Conservation (phyloP, 2,329 filamentous ascomycete genomes). For the Hymenoscyphus infarciens region DNA sequence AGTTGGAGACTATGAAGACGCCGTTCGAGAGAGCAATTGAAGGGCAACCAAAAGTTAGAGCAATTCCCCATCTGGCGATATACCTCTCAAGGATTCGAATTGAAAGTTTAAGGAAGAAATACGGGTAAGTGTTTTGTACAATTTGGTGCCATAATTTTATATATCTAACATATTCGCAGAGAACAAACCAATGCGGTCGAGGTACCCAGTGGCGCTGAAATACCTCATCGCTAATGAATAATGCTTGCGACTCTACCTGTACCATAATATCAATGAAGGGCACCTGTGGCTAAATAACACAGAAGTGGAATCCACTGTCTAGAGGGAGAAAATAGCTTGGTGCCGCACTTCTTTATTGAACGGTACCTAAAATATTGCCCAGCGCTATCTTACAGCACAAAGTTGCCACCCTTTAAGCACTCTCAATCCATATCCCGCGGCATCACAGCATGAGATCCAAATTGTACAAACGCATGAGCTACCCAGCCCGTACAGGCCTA, state of each 20-base stretch:
- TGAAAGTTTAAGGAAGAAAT: conserved; percentile 49
- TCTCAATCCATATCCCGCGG: not conserved
- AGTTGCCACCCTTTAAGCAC: not conserved
- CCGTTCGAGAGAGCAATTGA: conserved; percentile 53
- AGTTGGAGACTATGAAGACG: conserved; percentile 57
- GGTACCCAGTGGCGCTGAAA: not conserved
- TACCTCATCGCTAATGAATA: not conserved
- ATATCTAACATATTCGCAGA: conserved; percentile 22
- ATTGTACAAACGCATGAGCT: not conserved
- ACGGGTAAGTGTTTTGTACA: conserved; percentile 28
- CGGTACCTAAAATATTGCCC: not conserved
- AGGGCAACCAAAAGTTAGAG: conserved; percentile 43
- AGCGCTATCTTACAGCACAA: not conserved
- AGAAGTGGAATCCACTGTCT: not conserved
- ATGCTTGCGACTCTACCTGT: not conserved
- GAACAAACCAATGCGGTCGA: conserved; percentile 34
- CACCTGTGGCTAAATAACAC: not conserved
- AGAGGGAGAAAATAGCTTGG: not conserved
- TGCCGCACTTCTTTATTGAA: not conserved
- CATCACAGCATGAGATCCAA: not conserved
- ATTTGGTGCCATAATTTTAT: not conserved
- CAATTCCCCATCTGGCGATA: conserved; percentile 54
- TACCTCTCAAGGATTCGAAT: conserved; percentile 55
- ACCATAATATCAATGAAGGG: not conserved
- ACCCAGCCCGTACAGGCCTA: not conserved